phyloP scores from a whole-genome alignment of 441 rosid genomes.

The Gossypium davidsonii region DNA sequence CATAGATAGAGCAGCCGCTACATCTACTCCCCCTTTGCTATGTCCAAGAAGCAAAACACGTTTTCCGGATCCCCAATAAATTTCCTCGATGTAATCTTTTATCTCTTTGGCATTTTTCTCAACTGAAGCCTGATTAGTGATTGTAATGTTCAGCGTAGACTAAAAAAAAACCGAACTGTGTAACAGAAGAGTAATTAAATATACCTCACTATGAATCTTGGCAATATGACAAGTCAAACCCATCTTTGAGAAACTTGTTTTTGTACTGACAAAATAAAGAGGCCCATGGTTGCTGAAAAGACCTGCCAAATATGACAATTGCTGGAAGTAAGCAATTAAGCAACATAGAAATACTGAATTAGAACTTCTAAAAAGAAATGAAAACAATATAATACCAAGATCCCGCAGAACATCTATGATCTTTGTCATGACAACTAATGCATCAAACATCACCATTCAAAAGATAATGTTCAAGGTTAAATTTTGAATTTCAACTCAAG shows the following conservation, averaged over 20 bases:
- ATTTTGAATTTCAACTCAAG: background rate
- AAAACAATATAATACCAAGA: background rate
- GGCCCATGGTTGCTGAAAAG: conserved; percentile 98
- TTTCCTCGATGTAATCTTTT: conserved; percentile 88
- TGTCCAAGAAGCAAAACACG: conserved; percentile 88
- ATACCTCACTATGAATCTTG: conserved; percentile 96
- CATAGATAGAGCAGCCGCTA: conserved; percentile 87
- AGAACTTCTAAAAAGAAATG: background rate
- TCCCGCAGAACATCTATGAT: background rate
- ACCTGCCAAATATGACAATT: conserved; percentile 43
- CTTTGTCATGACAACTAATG: background rate
- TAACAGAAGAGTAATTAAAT: conserved; percentile 7
- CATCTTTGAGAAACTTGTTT: conserved; percentile 77
- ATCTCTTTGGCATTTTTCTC: conserved; percentile 93
- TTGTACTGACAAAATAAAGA: conserved; percentile 79
- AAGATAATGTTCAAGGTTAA: background rate
- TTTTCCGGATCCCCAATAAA: conserved; percentile 86
- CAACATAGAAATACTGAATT: background rate
- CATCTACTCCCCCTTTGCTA: conserved; percentile 97
- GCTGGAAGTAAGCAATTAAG: background rate
- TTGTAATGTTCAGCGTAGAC: conserved; percentile 22
- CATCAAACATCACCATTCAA: background rate
- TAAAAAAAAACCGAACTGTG: background rate
- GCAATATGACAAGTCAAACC: conserved; percentile 92
- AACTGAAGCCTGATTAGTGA: conserved; percentile 71